Evolutionary conservation across 768 basidiomycete genomes (phyloP).

Genomic region (Rhodotorula graminis): DNA sequence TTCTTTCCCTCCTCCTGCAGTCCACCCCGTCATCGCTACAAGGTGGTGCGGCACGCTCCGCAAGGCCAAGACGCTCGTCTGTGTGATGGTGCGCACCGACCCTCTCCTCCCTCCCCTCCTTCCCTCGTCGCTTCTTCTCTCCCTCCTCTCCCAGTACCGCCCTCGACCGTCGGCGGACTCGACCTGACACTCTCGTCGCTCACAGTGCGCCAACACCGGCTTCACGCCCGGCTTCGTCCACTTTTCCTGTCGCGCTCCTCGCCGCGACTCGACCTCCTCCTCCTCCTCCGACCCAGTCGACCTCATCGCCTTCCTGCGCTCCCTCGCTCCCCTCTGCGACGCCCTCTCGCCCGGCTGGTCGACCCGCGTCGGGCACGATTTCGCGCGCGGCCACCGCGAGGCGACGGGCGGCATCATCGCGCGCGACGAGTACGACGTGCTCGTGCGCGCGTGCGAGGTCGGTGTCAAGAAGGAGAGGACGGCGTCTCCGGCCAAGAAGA

Average conservation of each 20-base stretch:
- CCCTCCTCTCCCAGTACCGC: conserved; percentile 5
- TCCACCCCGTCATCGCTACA: conserved; percentile 53
- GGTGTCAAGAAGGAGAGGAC: conserved; percentile 20
- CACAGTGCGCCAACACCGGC: conserved; percentile 49
- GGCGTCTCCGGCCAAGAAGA: background rate
- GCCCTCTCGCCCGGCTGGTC: conserved; percentile 24
- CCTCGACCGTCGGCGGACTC: conserved; percentile 46
- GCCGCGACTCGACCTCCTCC: background rate
- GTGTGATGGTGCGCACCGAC: conserved; percentile 29
- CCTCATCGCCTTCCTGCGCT: conserved; percentile 23
- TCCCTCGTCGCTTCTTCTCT: conserved; percentile 30
- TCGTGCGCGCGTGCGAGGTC: conserved; percentile 18
- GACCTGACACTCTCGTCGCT: conserved; percentile 43
- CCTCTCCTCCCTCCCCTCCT: too few species aligned
- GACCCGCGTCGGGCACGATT: conserved; percentile 52
- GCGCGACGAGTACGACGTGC: conserved; percentile 44
- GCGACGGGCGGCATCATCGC: conserved; percentile 55
- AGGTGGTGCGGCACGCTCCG: conserved; percentile 52
- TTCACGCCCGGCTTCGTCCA: conserved; percentile 40
- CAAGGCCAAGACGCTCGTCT: conserved; percentile 39
- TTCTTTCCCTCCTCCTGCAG: conserved; percentile 19
- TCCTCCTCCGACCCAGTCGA: background rate
- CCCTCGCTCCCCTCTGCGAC: conserved; percentile 15
- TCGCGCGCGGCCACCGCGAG: conserved; percentile 54
- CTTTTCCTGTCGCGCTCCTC: conserved; percentile 30